phyloP scores from a whole-genome alignment of 2,329 filamentous ascomycete genomes.

The Fusarium sp. region DNA sequence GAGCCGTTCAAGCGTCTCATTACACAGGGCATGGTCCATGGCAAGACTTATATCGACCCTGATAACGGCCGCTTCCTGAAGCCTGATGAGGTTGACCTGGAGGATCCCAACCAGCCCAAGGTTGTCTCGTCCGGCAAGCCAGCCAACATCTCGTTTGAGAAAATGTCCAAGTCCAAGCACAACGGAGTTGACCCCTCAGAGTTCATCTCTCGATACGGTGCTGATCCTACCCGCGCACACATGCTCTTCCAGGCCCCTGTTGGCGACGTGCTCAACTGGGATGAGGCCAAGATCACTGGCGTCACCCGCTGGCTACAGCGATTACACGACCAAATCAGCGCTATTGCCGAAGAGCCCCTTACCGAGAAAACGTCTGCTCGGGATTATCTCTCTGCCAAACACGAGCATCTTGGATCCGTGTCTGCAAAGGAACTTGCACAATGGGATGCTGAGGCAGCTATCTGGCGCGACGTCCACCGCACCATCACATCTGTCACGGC shows the following conservation, averaged over 20 bases:
- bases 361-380: slow-evolving; percentile 42
- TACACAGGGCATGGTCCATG: slow-evolving; percentile 94
- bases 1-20: slow-evolving; percentile 89
- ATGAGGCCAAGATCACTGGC: slow-evolving; percentile 84
- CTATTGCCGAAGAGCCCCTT: slow-evolving; percentile 38
- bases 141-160: slow-evolving; percentile 81
- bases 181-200: slow-evolving; percentile 88
- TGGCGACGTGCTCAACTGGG: slow-evolving; percentile 88
- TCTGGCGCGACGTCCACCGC: slow-evolving; percentile 78
- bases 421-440: slow-evolving; percentile 52
- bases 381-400: slow-evolving; percentile 57
- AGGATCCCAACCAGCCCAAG: slow-evolving; percentile 67
- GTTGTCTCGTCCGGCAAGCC: slow-evolving; percentile 73
- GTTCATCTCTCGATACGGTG: slow-evolving; percentile 82
- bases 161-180: slow-evolving; percentile 96
- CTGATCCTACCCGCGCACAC: slow-evolving; percentile 87
- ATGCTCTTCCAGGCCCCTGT: slow-evolving; percentile 92
- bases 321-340: slow-evolving; percentile 70
- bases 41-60: slow-evolving; percentile 84
- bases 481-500: slow-evolving; percentile 77
- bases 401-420: slow-evolving; percentile 51
- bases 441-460: slow-evolving; percentile 63
- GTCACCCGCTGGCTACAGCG: slow-evolving; percentile 85
- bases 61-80: slow-evolving; percentile 82
- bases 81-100: slow-evolving; percentile 80